These are phyloP conservation scores for Pseudocercospora musae DNA, from an alignment of 2,329 filamentous ascomycete species.

Conservation along the genomic window DNA sequence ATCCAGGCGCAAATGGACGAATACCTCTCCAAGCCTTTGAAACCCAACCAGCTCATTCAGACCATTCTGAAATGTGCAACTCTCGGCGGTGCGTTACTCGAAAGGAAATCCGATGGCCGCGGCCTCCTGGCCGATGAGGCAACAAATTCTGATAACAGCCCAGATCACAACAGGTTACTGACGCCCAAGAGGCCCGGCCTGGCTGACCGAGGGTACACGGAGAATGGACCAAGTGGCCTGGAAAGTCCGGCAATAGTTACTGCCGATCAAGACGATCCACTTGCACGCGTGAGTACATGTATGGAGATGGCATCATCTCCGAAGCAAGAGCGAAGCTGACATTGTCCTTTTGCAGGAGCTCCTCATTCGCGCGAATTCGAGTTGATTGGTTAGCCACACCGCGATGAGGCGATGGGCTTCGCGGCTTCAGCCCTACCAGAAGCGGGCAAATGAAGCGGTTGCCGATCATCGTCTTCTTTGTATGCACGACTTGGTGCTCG, in stretches of 20 bases:
- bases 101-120: conserved; percentile 60
- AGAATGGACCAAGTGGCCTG: conserved; percentile 58
- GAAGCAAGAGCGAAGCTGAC: not conserved
- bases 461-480: not conserved
- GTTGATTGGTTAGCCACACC: conserved; percentile 16
- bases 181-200: conserved; percentile 50
- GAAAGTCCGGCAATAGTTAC: conserved; percentile 63
- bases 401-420: not conserved
- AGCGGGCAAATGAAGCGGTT: not conserved
- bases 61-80: conserved; percentile 96
- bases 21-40: conserved; percentile 92
- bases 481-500: not conserved
- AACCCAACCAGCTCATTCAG: conserved; percentile 96
- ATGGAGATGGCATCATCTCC: not conserved
- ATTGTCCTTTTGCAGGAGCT: conserved; percentile 22
- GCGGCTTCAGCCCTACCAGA: not conserved
- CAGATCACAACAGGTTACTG: conserved; percentile 28
- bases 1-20: conserved; percentile 99
- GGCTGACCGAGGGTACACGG: conserved; percentile 66
- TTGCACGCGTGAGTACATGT: conserved; percentile 51
- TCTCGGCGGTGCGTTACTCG: conserved; percentile 75
- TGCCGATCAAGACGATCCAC: conserved; percentile 58
- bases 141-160: conserved; percentile 23
- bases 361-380: conserved; percentile 30
- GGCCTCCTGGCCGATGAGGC: conserved; percentile 26